Evolutionary conservation across 108 stramenopile species (phyloP).

Genomic region (Schizochytrium sp.): DNA sequence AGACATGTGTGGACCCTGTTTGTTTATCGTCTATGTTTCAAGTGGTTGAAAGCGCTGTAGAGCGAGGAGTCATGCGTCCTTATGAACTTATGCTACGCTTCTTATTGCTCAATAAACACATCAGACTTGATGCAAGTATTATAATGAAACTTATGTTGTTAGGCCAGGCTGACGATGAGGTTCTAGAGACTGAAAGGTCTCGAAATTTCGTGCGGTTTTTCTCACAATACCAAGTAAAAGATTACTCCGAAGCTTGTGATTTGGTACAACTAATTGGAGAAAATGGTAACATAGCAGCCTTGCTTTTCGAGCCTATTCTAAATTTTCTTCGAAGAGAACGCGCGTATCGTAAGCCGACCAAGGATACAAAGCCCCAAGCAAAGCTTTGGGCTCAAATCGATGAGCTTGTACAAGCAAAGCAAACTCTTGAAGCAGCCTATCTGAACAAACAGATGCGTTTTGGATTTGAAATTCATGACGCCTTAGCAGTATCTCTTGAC

Average conservation of each 20-base stretch:
- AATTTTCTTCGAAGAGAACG: not conserved
- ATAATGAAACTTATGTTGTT: too few relatives aligned
- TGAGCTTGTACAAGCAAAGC: not conserved
- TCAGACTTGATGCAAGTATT: too few relatives aligned
- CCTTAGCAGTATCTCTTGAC: too few relatives aligned
- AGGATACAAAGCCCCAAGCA: not conserved
- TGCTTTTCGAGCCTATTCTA: conserved; percentile 10
- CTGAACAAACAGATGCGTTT: conserved; percentile 24
- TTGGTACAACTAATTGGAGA: not conserved
- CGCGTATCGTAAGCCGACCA: not conserved
- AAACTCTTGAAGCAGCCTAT: not conserved
- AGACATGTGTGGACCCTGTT: too few relatives aligned
- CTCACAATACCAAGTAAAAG: conserved; percentile 22
- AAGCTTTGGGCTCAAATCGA: not conserved
- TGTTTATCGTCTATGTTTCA: too few relatives aligned
- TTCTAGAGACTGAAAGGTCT: not conserved
- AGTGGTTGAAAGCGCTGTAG: too few relatives aligned
- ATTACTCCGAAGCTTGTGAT: not conserved
- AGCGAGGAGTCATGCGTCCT: too few relatives aligned
- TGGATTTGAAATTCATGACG: conserved; percentile 33
- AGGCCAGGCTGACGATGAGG: not conserved
- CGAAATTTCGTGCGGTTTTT: conserved; percentile 2
- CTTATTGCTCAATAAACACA: too few relatives aligned
- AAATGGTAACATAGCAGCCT: not conserved
- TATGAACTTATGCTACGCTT: too few relatives aligned